Base-by-base conservation (phyloP, 192 early-diverging fungal species). In the Diversispora eburnea region DNA sequence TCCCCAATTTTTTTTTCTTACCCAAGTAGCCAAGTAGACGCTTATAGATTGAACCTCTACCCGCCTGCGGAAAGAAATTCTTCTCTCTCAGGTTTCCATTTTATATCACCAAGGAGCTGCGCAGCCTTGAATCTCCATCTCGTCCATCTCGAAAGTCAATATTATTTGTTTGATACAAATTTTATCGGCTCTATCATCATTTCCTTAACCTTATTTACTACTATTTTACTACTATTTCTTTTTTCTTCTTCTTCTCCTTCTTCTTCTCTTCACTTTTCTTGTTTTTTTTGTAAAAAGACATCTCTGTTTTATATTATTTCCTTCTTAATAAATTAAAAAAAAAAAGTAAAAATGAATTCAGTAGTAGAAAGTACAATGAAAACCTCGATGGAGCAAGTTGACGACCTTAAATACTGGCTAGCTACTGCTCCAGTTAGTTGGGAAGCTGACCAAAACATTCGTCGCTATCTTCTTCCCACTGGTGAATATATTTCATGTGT, bases 401-500 rank as follows among this genome's bases (percentile, higher is more conserved):
- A 83, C 49, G 81, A 87, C 48, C 78, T 87, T 9, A 81, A 83
- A 72, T 75, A 81, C n/a, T 90, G 89, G 67, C 73, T 91, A 20
- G 85, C 86, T 5, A 91, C 91, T 4, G 91, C 91, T 8, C 86
- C 90, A 10, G 78, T 79, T 22, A 83, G 84, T 19, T 93, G 90
- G 90, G 82, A 89, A 25, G 73, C 81, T 12, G 81, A 80, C 42
- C 79, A 88, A 63, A 72, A 80, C 19, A 83, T 91, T 76, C 81
- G 81, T 41, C 85, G 85, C 43, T 89, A 86, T 74, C 55, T 79
- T 56, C 82, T 99, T 42, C 90, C 91, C 0, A 93, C 91, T 70
- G 94, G 93, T 66, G 96, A 99, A 78, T 81, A 78, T 60, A 87
- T 99, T 72, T 93, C 95, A 3, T 99, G 97, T 81, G 90, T 98